Conservation (phyloP, 345 rosid genomes). For the Salix udensis region DNA sequence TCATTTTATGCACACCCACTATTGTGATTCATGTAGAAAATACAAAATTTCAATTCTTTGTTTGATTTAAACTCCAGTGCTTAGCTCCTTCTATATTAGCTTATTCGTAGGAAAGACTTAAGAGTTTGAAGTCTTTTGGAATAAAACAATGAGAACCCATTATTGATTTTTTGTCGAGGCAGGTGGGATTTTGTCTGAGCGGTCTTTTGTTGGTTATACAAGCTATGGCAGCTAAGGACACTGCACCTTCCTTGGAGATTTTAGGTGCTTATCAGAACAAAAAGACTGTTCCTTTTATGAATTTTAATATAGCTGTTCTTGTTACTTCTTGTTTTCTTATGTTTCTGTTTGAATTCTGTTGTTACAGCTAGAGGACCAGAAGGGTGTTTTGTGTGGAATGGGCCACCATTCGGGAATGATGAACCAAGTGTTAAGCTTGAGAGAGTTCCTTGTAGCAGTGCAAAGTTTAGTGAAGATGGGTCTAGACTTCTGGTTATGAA, state of each 20-base stretch:
- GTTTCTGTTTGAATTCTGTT: not conserved
- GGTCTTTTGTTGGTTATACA: not conserved
- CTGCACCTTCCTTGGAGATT: conserved; percentile 62
- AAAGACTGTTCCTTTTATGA: not conserved
- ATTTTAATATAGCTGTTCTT: not conserved
- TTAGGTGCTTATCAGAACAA: conserved; percentile 41
- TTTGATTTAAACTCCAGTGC: too few relatives aligned
- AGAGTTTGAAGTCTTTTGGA: not conserved
- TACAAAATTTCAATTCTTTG: too few relatives aligned
- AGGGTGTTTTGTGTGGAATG: conserved; percentile 71
- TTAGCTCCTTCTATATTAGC: too few relatives aligned
- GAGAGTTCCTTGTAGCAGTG: conserved; percentile 53
- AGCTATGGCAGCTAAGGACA: conserved; percentile 31
- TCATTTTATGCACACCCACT: too few relatives aligned
- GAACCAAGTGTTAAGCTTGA: conserved; percentile 63
- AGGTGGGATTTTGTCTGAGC: not conserved
- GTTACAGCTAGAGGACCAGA: conserved; percentile 69
- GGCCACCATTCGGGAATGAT: conserved; percentile 67
- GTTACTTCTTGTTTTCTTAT: not conserved
- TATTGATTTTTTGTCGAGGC: not conserved
- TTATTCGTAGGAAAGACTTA: too few relatives aligned
- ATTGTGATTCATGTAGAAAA: too few relatives aligned
- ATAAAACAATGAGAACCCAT: not conserved
- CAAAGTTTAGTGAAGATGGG: conserved; percentile 70
- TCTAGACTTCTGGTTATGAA: conserved; percentile 65